phyloP scores from a whole-genome alignment of 805 yeast species.

The Pichia cephalocereana region DNA sequence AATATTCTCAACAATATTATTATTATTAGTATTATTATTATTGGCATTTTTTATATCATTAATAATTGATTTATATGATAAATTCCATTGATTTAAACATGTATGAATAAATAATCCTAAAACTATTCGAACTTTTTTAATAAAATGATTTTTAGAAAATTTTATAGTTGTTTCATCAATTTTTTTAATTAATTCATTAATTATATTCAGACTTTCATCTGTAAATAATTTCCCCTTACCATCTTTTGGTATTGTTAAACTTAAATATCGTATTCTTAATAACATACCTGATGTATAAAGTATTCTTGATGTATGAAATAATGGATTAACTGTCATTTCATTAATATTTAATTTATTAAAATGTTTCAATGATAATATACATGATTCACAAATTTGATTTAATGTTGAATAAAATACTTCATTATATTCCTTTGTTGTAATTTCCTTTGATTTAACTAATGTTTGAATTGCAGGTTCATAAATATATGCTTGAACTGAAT shows the following conservation, averaged over 20 bases:
- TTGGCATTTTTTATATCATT: slow-evolving; percentile 5
- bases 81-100: slow-evolving; percentile 43
- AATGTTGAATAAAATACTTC: slow-evolving; percentile 8
- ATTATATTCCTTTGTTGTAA: slow-evolving; percentile 26
- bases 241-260: slow-evolving; percentile 42
- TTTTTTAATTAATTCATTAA: slow-evolving; percentile 18
- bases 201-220: slow-evolving; percentile 27
- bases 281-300: slow-evolving; percentile 61
- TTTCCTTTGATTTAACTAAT: slow-evolving; percentile 11
- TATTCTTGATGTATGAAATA: slow-evolving; percentile 46
- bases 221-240: slow-evolving; percentile 40
- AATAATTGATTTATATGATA: slow-evolving; percentile 11
- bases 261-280: slow-evolving; percentile 44
- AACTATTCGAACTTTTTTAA: slow-evolving; percentile 47
- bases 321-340: slow-evolving; percentile 48
- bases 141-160: slow-evolving; percentile 39
- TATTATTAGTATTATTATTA: neutral
- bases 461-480: slow-evolving; percentile 41
- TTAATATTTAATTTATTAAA: slow-evolving; percentile 35
- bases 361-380: slow-evolving; percentile 41
- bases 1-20: too few relatives aligned
- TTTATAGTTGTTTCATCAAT: slow-evolving; percentile 23
- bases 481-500: slow-evolving; percentile 57
- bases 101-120: slow-evolving; percentile 53
- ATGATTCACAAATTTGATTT: slow-evolving; percentile 40